Conservation (phyloP, 2,329 filamentous ascomycete genomes). For the Tolypocladium pustulatum region DNA sequence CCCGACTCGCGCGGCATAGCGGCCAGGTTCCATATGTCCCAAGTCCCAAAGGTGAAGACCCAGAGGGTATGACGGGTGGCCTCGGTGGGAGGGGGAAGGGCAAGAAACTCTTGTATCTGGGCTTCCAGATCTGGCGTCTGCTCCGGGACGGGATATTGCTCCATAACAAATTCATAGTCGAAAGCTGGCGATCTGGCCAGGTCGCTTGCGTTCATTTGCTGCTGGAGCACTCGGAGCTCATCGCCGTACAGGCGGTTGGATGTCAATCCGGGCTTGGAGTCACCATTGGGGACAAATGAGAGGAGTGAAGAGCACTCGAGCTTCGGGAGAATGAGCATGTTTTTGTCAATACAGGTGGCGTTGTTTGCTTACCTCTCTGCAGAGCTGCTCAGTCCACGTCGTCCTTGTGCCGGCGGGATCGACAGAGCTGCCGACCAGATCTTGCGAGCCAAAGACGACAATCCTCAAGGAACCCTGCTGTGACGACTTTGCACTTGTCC, state of each 20-base stretch:
- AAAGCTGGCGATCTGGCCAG: conserved; percentile 21
- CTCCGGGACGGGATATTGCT: conserved; percentile 30
- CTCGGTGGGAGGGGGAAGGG: conserved; percentile 18
- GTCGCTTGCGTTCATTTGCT: conserved; percentile 19
- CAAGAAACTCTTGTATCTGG: conserved; percentile 36
- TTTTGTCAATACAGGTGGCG: neutral
- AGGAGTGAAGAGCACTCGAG: conserved; percentile 33
- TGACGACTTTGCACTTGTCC: conserved; percentile 8
- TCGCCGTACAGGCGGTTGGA: conserved; percentile 44
- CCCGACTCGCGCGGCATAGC: conserved; percentile 30
- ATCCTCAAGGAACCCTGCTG: conserved; percentile 29
- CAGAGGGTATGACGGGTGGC: conserved; percentile 38
- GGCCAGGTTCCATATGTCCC: conserved; percentile 43
- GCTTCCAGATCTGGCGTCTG: conserved; percentile 29
- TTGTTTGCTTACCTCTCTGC: conserved; percentile 30
- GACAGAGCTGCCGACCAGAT: conserved; percentile 32
- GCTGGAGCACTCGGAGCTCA: conserved; percentile 24
- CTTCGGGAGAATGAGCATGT: conserved; percentile 16
- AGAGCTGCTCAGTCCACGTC: conserved; percentile 39
- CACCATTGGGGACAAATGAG: conserved; percentile 31
- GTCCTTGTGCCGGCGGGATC: conserved; percentile 12
- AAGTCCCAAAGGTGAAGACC: conserved; percentile 42
- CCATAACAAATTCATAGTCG: conserved; percentile 31
- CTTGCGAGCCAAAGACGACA: conserved; percentile 39
- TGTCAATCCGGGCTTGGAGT: conserved; percentile 37